Base-by-base conservation (phyloP, 2,329 filamentous ascomycete genomes). In the Cladorrhinum sp. region DNA sequence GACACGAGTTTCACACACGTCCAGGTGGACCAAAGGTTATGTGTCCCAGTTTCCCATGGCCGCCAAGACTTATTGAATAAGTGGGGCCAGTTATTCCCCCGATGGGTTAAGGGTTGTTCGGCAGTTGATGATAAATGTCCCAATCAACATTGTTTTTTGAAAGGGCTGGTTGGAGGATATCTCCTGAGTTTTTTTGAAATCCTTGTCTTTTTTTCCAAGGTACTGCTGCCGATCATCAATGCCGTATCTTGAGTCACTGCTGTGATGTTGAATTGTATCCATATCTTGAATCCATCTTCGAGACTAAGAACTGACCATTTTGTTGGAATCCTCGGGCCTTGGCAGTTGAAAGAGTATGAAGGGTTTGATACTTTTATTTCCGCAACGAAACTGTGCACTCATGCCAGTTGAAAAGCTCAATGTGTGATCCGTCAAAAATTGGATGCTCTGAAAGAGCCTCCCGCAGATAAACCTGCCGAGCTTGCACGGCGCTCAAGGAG, bases 91-190 rank as follows among this genome's bases (percentile, higher is more conserved):
- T 41, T 41, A 8, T 45, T 25, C 41, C 25, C 25, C 53, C 53
- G 36, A 36, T 56, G 53, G 53, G 53, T 56, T 48, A 56, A n/a
- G 53, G 53, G 53, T 29, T 56, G 7, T 54, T 38, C 41, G n/a
- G 41, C 36, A 45, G 41, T 4, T 45, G 6, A 4, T 22, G 25
- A n/a, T n/a, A n/a, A n/a, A n/a, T n/a, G n/a, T n/a, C n/a, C n/a
- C n/a, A n/a, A n/a, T n/a, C n/a, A n/a, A n/a, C n/a, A n/a, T n/a
- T n/a, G n/a, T n/a, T n/a, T n/a, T n/a, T n/a, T n/a, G n/a, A n/a
- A n/a, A n/a, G n/a, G n/a, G n/a, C n/a, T n/a, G n/a, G n/a, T n/a
- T n/a, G n/a, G n/a, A n/a, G n/a, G n/a, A n/a, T n/a, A n/a, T n/a
- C n/a, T n/a, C n/a, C n/a, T n/a, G n/a, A n/a, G n/a, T n/a, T n/a